Percentiles rank a stretch among this genome's conserved stretches.
Evolutionary conservation across 768 basidiomycete species (phyloP).

Genomic region (Leccinum uliginosum): DNA sequence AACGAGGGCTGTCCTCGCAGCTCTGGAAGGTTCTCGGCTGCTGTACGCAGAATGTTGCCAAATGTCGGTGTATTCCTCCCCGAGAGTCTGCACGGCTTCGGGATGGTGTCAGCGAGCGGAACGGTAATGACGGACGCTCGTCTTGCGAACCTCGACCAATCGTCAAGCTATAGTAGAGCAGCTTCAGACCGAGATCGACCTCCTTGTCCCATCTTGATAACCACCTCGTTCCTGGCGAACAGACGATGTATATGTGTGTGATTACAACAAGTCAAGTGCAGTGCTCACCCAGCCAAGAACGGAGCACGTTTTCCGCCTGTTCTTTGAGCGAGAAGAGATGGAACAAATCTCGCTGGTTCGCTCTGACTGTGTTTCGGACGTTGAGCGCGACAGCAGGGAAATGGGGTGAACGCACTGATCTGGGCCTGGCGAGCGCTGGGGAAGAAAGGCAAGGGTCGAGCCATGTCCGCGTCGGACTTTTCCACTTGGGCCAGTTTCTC

Average conservation of each 20-base stretch:
- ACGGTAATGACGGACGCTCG: neutral
- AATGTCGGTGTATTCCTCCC: constrained; percentile 88
- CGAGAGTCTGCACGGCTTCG: constrained; percentile 73
- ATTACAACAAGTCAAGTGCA: neutral
- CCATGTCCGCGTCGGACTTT: constrained; percentile 11
- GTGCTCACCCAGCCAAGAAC: constrained; percentile 70
- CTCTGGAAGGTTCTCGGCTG: constrained; percentile 38
- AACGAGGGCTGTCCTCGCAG: constrained; percentile 49
- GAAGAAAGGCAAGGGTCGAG: constrained; percentile 43
- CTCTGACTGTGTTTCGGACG: constrained; percentile 53
- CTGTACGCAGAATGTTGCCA: constrained; percentile 60
- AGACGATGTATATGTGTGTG: constrained; percentile 4
- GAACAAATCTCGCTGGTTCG: constrained; percentile 79
- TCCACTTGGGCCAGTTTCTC: neutral
- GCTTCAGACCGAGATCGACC: constrained; percentile 61
- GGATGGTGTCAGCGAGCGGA: constrained; percentile 7
- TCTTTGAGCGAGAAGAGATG: constrained; percentile 73
- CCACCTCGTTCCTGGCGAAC: constrained; percentile 68
- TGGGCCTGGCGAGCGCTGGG: constrained; percentile 81
- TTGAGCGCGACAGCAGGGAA: constrained; percentile 2
- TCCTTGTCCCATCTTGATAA: constrained; percentile 79
- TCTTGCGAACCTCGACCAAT: constrained; percentile 59
- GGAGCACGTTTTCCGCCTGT: constrained; percentile 67
- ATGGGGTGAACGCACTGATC: constrained; percentile 57
- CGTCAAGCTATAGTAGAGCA: constrained; percentile 71